Percentiles rank a stretch among this genome's conserved stretches.
These are phyloP conservation scores for Pluteus cervinus DNA, from an alignment of 768 basidiomycete genomes.

Conservation along the genomic window DNA sequence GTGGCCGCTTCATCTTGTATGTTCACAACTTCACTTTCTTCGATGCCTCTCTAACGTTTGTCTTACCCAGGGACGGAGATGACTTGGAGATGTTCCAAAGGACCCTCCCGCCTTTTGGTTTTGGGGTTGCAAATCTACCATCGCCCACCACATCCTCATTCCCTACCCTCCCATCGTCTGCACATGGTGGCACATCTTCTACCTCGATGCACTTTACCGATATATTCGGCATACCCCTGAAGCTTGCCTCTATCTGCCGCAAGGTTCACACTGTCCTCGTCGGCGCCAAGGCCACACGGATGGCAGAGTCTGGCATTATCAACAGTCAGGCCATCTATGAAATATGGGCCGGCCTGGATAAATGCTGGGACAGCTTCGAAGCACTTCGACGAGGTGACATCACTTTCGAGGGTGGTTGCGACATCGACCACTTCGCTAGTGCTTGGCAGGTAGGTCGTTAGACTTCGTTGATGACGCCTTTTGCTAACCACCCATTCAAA, in stretches of 20 bases:
- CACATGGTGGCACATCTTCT: constrained; percentile 15
- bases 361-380: constrained; percentile 83
- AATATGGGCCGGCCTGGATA: constrained; percentile 82
- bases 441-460: constrained; percentile 71
- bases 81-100: constrained; percentile 71
- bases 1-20: constrained; percentile 80
- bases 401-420: constrained; percentile 28
- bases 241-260: constrained; percentile 72
- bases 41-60: constrained; percentile 5
- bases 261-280: constrained; percentile 75
- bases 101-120: constrained; percentile 41
- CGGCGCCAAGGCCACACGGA: constrained; percentile 64
- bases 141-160: not conserved
- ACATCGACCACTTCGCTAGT: constrained; percentile 61
- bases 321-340: constrained; percentile 62
- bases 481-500: constrained; percentile 12
- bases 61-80: constrained; percentile 52
- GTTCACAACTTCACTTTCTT: constrained; percentile 16
- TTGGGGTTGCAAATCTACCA: constrained; percentile 6
- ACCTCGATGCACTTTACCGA: constrained; percentile 46
- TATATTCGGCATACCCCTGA: constrained; percentile 64
- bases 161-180: too few species aligned
- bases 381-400: constrained; percentile 36
- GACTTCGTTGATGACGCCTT: constrained; percentile 4
- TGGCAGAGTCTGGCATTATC: constrained; percentile 44